phyloP scores from a whole-genome alignment of 805 yeast genomes.

The Blastobotrys chiropterorum region DNA sequence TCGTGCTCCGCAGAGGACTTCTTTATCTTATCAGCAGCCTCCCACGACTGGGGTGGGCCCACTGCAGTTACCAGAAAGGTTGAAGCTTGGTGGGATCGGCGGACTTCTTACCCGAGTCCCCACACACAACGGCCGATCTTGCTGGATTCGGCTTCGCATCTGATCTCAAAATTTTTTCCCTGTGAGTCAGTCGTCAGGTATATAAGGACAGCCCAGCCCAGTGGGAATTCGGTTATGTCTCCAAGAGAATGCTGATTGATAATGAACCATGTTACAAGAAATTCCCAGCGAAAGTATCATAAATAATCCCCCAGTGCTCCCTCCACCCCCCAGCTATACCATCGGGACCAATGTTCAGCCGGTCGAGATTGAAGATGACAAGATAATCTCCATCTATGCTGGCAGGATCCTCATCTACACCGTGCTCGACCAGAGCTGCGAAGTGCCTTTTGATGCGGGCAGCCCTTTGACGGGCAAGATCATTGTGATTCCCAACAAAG shows the following conservation, averaged over 20 bases:
- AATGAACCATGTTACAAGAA: background rate
- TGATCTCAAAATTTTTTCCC: background rate
- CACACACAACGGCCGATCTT: background rate
- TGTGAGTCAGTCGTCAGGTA: background rate
- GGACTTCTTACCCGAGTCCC: background rate
- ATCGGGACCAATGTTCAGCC: background rate
- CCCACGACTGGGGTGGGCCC: no score
- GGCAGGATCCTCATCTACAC: background rate
- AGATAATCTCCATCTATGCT: background rate
- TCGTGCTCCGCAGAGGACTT: no score
- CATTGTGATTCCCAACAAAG: conserved; percentile 8
- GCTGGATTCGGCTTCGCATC: background rate
- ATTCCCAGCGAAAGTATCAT: background rate
- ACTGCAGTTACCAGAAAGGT: background rate
- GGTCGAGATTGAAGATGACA: background rate
- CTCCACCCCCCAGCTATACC: background rate
- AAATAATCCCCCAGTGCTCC: background rate
- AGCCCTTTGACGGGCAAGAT: conserved; percentile 12
- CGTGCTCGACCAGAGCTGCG: background rate
- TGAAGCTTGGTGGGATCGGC: background rate
- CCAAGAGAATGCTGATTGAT: background rate
- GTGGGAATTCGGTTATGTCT: background rate
- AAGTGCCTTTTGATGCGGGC: conserved; percentile 2
- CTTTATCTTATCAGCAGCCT: no score
- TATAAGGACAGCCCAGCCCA: background rate